These are phyloP conservation scores for Heliamphora exappendiculata DNA, from an alignment of 148 eudicot species.

Conservation along the genomic window DNA sequence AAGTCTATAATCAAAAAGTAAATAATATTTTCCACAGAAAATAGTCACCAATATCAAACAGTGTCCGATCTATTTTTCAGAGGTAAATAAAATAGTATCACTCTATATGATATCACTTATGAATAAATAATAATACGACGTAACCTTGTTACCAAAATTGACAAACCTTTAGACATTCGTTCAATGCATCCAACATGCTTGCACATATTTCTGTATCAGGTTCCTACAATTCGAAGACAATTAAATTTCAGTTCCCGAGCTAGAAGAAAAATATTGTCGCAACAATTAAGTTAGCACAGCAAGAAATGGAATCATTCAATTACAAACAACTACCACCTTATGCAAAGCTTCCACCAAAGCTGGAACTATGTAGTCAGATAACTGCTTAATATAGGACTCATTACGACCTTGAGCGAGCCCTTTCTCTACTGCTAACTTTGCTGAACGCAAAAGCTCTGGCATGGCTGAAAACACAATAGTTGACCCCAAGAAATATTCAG, in stretches of 20 bases:
- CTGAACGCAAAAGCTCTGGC: constrained; percentile 92
- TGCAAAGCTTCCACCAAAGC: constrained; percentile 93
- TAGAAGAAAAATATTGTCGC: background rate
- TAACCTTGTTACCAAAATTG: background rate
- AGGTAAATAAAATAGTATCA: background rate
- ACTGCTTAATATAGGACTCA: constrained; percentile 80
- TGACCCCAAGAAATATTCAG: constrained; percentile 13
- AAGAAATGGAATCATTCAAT: background rate
- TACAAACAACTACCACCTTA: constrained; percentile 46
- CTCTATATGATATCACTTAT: background rate
- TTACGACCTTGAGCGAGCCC: constrained; percentile 91
- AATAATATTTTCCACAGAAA: background rate
- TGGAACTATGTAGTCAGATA: constrained; percentile 84
- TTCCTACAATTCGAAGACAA: constrained; percentile 51
- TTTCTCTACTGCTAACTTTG: constrained; percentile 89
- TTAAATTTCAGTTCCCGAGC: constrained; percentile 6
- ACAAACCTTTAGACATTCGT: constrained; percentile 88
- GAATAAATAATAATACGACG: background rate
- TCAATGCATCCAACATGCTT: constrained; percentile 83
- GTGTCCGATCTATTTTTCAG: background rate
- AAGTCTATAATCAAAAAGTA: background rate
- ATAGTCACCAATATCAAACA: background rate
- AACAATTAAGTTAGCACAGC: background rate
- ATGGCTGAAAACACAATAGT: constrained; percentile 47
- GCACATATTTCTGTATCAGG: constrained; percentile 96